Conservation (phyloP, 2,329 filamentous ascomycete genomes). For the Penicillium sp. region DNA sequence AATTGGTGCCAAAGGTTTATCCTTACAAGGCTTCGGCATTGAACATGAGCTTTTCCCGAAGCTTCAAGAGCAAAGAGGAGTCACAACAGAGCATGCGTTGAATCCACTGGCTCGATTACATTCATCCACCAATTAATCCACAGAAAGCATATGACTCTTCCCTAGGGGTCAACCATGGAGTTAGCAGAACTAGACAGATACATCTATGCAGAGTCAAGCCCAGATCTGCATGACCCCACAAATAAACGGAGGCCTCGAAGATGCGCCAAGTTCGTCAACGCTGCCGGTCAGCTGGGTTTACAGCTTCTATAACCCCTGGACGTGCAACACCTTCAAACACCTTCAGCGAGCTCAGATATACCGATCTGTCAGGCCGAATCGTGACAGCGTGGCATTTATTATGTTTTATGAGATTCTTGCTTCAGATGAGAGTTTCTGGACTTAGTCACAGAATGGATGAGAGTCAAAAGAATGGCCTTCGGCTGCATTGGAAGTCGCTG, state of each 20-base stretch:
- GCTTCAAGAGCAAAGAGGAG: not conserved
- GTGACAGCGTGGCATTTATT: not conserved
- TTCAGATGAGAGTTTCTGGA: not conserved
- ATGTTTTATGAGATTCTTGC: not conserved
- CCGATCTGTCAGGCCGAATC: not conserved
- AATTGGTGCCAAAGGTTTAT: not conserved
- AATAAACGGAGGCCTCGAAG: not conserved
- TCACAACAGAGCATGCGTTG: not conserved
- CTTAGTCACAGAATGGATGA: not conserved
- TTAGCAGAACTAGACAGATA: not conserved
- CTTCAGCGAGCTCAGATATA: not conserved
- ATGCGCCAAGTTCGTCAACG: not conserved
- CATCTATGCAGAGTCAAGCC: not conserved
- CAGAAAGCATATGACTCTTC: not conserved
- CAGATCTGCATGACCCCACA: conserved; percentile 14
- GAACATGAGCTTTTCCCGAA: not conserved
- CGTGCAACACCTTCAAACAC: not conserved
- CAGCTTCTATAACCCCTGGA: not conserved
- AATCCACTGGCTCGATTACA: not conserved
- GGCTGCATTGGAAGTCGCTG: conserved; percentile 21
- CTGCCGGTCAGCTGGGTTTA: not conserved
- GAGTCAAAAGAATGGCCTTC: conserved; percentile 12
- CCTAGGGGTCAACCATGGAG: conserved; percentile 1
- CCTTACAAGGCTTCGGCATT: not conserved
- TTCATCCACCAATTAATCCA: not conserved